Conservation (phyloP, 345 rosid genomes). For the Clarkia xantiana region DNA sequence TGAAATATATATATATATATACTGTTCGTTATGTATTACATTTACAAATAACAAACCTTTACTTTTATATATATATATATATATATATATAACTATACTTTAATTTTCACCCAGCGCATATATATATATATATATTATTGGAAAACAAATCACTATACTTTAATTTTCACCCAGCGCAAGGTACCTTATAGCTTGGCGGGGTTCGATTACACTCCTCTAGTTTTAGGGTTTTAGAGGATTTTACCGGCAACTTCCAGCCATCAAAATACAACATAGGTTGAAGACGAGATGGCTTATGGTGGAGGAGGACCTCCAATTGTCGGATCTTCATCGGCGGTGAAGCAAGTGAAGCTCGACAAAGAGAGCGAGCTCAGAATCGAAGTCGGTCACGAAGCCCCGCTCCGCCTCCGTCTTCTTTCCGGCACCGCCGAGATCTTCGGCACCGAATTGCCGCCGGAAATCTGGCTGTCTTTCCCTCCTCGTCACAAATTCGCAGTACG, state of each 20-base stretch:
- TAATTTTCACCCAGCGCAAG: too few relatives aligned
- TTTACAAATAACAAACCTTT: conserved; percentile 22
- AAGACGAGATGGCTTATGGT: conserved; percentile 31
- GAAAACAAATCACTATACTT: too few relatives aligned
- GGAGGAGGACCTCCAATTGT: conserved; percentile 28
- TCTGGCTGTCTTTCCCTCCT: conserved; percentile 80
- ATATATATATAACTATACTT: too few relatives aligned
- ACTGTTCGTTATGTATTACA: neutral
- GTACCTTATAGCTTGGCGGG: too few relatives aligned
- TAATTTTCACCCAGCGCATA: too few relatives aligned
- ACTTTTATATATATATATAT: conserved; percentile 44
- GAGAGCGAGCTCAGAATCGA: conserved; percentile 88
- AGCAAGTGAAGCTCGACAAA: conserved; percentile 69
- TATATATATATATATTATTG: conserved; percentile 44
- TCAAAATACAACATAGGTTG: too few relatives aligned
- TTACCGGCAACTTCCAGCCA: too few relatives aligned
- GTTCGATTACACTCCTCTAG: too few relatives aligned
- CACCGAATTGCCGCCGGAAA: conserved; percentile 74
- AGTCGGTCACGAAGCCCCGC: conserved; percentile 57
- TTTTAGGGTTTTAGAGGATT: too few relatives aligned
- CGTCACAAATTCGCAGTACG: conserved; percentile 72
- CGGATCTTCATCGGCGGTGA: conserved; percentile 25
- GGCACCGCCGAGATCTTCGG: conserved; percentile 90
- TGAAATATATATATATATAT: too few relatives aligned
- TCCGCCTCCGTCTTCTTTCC: conserved; percentile 56